Evolutionary conservation across 441 rosid species (phyloP).

Genomic region (Eutrema salsugineum): DNA sequence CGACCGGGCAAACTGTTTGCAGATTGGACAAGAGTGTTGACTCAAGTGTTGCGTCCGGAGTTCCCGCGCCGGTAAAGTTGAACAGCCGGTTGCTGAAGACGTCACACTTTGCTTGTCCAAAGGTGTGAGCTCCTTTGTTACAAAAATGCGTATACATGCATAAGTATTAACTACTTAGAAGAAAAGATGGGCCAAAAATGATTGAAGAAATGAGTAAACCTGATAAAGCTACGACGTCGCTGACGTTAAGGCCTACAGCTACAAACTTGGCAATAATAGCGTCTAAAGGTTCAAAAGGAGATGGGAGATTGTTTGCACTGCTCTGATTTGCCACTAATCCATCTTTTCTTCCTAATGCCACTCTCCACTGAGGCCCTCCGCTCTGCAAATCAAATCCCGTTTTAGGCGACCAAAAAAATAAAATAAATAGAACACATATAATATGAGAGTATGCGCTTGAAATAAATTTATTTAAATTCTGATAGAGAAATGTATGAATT

Average conservation of each 20-base stretch:
- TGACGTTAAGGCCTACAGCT: constrained; percentile 17
- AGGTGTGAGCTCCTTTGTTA: constrained; percentile 48
- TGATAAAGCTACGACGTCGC: constrained; percentile 35
- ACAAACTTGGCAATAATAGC: constrained; percentile 23
- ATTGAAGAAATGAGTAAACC: not conserved
- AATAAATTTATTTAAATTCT: no score
- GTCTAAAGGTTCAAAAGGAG: constrained; percentile 33
- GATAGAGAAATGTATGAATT: no score
- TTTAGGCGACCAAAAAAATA: not conserved
- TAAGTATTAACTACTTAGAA: not conserved
- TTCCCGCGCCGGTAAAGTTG: constrained; percentile 39
- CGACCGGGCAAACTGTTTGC: constrained; percentile 42
- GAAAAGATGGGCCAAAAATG: not conserved
- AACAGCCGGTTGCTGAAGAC: constrained; percentile 49
- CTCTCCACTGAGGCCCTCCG: constrained; percentile 57
- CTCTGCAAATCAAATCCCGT: constrained; percentile 32
- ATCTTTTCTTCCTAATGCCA: constrained; percentile 38
- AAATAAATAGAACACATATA: no score
- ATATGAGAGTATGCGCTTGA: no score
- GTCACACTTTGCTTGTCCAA: constrained; percentile 54
- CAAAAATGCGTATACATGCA: not conserved
- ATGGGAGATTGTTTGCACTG: constrained; percentile 36
- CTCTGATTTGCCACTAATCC: constrained; percentile 34
- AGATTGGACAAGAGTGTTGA: constrained; percentile 36
- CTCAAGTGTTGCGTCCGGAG: constrained; percentile 48